Evolutionary conservation across 768 basidiomycete genomes (phyloP), one percentile per base, ranked within the genome.

Genomic region (Pleurotus djamor): DNA sequence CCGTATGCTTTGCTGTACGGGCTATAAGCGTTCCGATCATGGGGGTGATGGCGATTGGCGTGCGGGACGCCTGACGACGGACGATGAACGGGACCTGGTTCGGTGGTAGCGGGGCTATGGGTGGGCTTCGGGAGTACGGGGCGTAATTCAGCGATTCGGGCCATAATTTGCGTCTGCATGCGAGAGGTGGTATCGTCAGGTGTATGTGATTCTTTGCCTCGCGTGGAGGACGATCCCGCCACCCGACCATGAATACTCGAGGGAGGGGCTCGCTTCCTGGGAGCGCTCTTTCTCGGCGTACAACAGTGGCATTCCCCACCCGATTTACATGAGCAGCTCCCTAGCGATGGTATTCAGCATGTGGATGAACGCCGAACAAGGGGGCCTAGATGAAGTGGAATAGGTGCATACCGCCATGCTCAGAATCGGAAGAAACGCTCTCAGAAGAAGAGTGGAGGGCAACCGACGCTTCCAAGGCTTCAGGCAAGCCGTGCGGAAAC

Each of bases 401-500:
- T 12, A 17, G 73, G 68, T 72, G 82, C 84, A 81, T 83, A 86
- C 83, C 84, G 74, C 84, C 79, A 72, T 80, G 79, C 66, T 89
- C 86, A 58, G 86, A 85, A 65, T 88, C 86, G 59, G 81, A 78
- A 50, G 76, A 72, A 52, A 77, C 77, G 63, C 79, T 77, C 64
- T 87, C 85, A 52, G 79, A 77, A 21, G 71, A 67, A 51, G 67
- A 63, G 63, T 76, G 77, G 63, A 73, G 68, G 61, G 79, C 79
- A 69, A 81, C 79, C 80, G 80, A 83, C 79, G 85, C 81, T 79
- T 82, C 86, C 76, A 88, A 79, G 72, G 83, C 82, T 71, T 83
- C 78, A 14, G 88, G 87, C 43, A 92, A 79, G 75, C 91, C 91
- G 67, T 87, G 76, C 62, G 91, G 91, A 78, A 91, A 92, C 79